These are phyloP conservation scores for Yamadazyma blattariae DNA, from an alignment of 1,139 yeast species.

Conservation along the genomic window DNA sequence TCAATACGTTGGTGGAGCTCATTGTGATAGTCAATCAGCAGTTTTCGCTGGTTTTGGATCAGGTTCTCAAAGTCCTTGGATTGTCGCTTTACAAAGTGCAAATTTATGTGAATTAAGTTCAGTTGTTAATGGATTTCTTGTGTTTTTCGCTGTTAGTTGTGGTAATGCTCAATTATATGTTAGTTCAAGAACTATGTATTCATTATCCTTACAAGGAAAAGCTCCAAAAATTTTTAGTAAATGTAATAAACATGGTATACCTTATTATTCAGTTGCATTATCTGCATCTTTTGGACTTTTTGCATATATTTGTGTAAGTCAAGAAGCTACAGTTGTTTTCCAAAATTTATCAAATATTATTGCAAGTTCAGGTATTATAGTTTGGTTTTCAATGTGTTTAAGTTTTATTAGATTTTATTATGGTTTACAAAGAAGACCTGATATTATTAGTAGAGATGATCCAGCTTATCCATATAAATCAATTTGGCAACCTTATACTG, in stretches of 20 bases:
- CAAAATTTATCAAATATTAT: conserved; percentile 62
- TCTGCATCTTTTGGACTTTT: conserved; percentile 61
- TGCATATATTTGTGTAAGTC: conserved; percentile 57
- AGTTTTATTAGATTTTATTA: conserved; percentile 68
- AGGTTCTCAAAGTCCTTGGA: conserved; percentile 77
- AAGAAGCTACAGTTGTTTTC: conserved; percentile 62
- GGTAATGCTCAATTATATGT: conserved; percentile 79
- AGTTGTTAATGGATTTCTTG: conserved; percentile 63
- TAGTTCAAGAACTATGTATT: conserved; percentile 74
- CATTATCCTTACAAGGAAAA: conserved; percentile 67
- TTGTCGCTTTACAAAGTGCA: conserved; percentile 70
- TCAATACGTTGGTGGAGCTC: conserved; percentile 38
- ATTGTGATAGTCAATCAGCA: conserved; percentile 31
- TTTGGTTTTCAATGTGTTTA: conserved; percentile 81
- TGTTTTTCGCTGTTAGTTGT: conserved; percentile 73
- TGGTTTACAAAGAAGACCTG: conserved; percentile 66
- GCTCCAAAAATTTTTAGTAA: conserved; percentile 60
- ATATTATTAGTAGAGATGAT: conserved; percentile 60
- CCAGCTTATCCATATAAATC: conserved; percentile 73
- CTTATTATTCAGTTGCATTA: conserved; percentile 64
- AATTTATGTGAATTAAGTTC: conserved; percentile 63
- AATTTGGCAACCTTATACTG: conserved; percentile 74
- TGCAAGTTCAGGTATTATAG: conserved; percentile 68
- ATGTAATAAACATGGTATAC: conserved; percentile 68
- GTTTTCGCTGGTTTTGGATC: conserved; percentile 50